phyloP scores from a whole-genome alignment of 23 red algal genomes.

The Pyropia haitanensis region DNA sequence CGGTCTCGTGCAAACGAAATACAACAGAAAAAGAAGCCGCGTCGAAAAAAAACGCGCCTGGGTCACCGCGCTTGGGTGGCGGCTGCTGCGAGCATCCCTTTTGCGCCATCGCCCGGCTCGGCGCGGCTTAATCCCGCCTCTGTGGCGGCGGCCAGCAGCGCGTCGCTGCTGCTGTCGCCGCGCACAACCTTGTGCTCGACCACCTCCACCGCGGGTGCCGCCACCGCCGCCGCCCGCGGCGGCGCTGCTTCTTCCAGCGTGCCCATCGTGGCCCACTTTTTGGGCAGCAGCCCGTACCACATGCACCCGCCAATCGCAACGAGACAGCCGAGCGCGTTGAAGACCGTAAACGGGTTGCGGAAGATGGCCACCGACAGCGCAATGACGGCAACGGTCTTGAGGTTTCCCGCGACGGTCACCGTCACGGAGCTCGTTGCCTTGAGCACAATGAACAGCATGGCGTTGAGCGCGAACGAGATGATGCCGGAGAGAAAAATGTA shows the following conservation, averaged over 20 bases:
- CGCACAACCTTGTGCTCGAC: too few relatives aligned
- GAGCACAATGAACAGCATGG: slow-evolving; percentile 67
- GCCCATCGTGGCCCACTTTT: slow-evolving; percentile 74
- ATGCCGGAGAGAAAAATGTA: slow-evolving; percentile 30
- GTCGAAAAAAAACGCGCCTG: too few relatives aligned
- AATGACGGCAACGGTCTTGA: slow-evolving; percentile 81
- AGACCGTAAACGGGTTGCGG: slow-evolving; percentile 43
- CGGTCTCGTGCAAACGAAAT: too few relatives aligned
- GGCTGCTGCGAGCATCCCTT: too few relatives aligned
- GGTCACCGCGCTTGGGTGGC: too few relatives aligned
- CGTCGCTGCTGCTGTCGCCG: too few relatives aligned
- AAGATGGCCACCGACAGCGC: slow-evolving; percentile 67
- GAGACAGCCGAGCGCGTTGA: slow-evolving; percentile 64
- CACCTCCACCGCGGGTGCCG: too few relatives aligned
- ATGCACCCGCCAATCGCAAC: slow-evolving; percentile 64
- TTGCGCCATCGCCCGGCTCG: too few relatives aligned
- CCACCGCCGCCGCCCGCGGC: too few relatives aligned
- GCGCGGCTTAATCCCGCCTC: too few relatives aligned
- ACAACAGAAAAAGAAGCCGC: too few relatives aligned
- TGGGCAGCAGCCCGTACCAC: slow-evolving; percentile 70
- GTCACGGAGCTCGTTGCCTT: slow-evolving; percentile 77
- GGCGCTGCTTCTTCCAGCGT: slow-evolving; percentile 20
- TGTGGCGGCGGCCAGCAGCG: too few relatives aligned
- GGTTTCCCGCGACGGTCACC: slow-evolving; percentile 71
- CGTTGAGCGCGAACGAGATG: slow-evolving; percentile 68